Evolutionary conservation across 2,329 filamentous ascomycete genomes (phyloP).

Genomic region (Microascus cirrosus): DNA sequence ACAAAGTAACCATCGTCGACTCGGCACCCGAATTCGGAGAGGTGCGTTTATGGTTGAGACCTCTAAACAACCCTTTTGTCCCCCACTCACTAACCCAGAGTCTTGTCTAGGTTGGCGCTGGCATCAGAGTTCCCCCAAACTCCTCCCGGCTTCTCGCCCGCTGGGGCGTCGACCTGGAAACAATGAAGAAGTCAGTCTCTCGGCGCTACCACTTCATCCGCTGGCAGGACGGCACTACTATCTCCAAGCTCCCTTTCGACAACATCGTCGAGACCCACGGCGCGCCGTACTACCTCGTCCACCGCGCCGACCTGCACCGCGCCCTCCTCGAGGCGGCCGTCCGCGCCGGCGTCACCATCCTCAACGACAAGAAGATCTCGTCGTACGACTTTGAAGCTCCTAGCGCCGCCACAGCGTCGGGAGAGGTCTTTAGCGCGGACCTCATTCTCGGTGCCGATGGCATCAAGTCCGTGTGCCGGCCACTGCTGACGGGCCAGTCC

Average conservation of each 20-base stretch:
- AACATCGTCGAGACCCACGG: constrained; percentile 10
- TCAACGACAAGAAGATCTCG: constrained; percentile 14
- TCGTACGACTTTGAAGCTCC: constrained; percentile 12
- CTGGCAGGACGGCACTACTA: constrained; percentile 14
- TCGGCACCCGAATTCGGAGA: constrained; percentile 9
- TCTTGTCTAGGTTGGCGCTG: constrained; percentile 12
- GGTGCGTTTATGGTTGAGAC: neutral
- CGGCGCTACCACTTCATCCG: constrained; percentile 14
- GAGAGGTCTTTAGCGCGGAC: constrained; percentile 27
- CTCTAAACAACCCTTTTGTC: neutral
- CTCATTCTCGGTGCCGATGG: constrained; percentile 42
- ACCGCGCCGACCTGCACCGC: constrained; percentile 19
- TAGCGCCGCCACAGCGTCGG: constrained; percentile 10
- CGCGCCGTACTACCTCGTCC: constrained; percentile 18
- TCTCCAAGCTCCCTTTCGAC: constrained; percentile 12
- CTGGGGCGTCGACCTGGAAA: constrained; percentile 14
- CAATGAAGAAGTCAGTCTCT: constrained; percentile 14
- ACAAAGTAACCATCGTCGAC: constrained; percentile 10
- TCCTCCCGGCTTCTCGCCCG: constrained; percentile 12
- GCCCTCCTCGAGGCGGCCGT: constrained; percentile 14
- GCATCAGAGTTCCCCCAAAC: constrained; percentile 19
- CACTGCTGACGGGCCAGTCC: constrained; percentile 11
- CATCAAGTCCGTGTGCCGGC: constrained; percentile 35
- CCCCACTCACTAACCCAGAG: neutral
- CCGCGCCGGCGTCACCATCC: constrained; percentile 14